phyloP scores from a whole-genome alignment of 257 asterid species.

The Penstemon davidsonii region DNA sequence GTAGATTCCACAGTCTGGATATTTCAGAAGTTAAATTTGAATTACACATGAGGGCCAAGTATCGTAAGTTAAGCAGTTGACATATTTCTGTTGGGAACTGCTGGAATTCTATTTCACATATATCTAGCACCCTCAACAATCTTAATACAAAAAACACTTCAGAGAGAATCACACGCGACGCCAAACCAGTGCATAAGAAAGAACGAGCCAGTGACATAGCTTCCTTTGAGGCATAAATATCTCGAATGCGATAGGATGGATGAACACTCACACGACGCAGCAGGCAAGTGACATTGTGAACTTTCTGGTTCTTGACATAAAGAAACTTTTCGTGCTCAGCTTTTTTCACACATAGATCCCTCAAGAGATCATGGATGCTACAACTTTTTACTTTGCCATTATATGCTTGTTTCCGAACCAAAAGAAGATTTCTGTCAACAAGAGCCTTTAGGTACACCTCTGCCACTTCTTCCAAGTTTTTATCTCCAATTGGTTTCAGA shows the following conservation, averaged over 20 bases:
- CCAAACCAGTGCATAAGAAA: neutral
- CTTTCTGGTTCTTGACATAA: constrained; percentile 2
- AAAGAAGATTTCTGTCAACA: constrained; percentile 25
- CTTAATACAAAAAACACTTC: neutral
- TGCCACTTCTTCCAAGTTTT: constrained; percentile 28
- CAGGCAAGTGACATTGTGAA: neutral
- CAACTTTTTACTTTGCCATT: constrained; percentile 23
- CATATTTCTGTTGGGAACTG: constrained; percentile 7
- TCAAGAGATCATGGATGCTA: constrained; percentile 29
- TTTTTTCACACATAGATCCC: constrained; percentile 29
- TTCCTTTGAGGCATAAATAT: neutral
- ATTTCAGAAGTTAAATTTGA: neutral
- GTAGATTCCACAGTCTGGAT: constrained; percentile 18
- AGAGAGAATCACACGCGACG: too few relatives aligned
- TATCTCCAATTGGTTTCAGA: constrained; percentile 8
- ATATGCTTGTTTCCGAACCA: neutral
- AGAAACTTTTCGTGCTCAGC: constrained; percentile 25
- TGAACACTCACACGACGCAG: neutral
- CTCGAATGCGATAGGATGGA: neutral
- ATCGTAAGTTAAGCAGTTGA: constrained; percentile 3
- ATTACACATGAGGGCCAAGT: constrained; percentile 5
- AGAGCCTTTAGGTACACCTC: constrained; percentile 26
- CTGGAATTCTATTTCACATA: neutral
- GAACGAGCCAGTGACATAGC: too few relatives aligned
- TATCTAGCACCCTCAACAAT: constrained; percentile 18